phyloP scores from a whole-genome alignment of 352 stramenopile genomes.

The Phytophthora citricola region DNA sequence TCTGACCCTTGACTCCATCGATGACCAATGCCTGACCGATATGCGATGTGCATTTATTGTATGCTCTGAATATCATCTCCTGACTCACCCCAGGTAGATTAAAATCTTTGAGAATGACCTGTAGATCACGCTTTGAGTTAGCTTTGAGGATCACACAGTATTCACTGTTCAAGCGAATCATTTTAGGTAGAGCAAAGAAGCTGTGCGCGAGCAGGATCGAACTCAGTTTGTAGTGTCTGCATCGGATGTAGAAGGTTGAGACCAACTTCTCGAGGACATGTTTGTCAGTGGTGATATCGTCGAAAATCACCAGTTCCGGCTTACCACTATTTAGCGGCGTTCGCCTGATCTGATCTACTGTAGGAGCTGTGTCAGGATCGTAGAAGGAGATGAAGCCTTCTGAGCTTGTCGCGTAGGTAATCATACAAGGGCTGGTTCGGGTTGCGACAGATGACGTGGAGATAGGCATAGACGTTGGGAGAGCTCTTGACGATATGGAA shows the following conservation, averaged over 20 bases:
- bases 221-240: conserved; percentile 15
- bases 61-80: too few species aligned
- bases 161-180: too few species aligned
- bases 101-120: too few species aligned
- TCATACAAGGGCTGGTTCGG: conserved; percentile 26
- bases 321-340: conserved; percentile 17
- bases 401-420: conserved; percentile 28
- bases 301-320: conserved; percentile 10
- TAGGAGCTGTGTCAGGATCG: conserved; percentile 13
- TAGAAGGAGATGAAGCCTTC: conserved; percentile 21
- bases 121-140: conserved; percentile 25
- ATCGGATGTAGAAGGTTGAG: neutral
- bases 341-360: conserved; percentile 11
- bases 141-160: conserved; percentile 19
- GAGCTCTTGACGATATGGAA: conserved; percentile 1
- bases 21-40: too few species aligned
- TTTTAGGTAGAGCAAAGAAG: conserved; percentile 1
- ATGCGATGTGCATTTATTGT: too few species aligned
- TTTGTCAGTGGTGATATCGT: conserved; percentile 1
- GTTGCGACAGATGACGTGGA: conserved; percentile 4
- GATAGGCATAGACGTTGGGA: neutral
- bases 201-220: conserved; percentile 1
- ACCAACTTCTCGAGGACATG: conserved; percentile 3
- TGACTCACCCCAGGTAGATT: too few species aligned
- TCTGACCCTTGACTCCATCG: too few species aligned